Evolutionary conservation across 495 filamentous ascomycete genomes (phyloP).

Genomic region (Penicillium bialowiezense): DNA sequence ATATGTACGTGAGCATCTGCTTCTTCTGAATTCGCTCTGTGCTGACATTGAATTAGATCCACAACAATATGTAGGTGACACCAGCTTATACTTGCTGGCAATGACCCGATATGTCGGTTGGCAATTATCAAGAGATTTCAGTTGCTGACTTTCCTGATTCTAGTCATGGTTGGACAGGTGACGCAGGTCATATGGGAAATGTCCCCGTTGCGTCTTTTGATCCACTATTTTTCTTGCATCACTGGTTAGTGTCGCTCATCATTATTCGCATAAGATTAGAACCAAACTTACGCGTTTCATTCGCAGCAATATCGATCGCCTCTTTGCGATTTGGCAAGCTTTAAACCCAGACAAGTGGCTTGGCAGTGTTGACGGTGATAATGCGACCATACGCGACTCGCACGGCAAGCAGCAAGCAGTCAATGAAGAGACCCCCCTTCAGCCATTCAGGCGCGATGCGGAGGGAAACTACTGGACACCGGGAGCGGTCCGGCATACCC

Average conservation of each 20-base stretch:
- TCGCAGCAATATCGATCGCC: constrained; percentile 38
- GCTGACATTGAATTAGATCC: constrained; percentile 19
- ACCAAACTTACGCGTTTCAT: background rate
- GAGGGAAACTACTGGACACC: constrained; percentile 30
- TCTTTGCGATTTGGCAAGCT: constrained; percentile 39
- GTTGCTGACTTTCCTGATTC: background rate
- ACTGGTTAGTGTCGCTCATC: constrained; percentile 17
- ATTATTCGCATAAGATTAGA: background rate
- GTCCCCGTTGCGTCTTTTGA: constrained; percentile 39
- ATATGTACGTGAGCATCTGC: constrained; percentile 3
- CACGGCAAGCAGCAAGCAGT: constrained; percentile 17
- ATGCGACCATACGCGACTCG: constrained; percentile 10
- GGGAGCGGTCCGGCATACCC: constrained; percentile 15
- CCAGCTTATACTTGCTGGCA: too few relatives aligned
- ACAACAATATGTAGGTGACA: constrained; percentile 21
- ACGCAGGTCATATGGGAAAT: constrained; percentile 39
- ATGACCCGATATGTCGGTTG: too few relatives aligned
- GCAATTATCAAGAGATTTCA: too few relatives aligned
- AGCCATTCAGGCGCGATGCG: constrained; percentile 35
- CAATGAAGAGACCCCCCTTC: constrained; percentile 16
- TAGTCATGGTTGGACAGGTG: constrained; percentile 33
- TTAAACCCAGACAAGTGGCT: constrained; percentile 30
- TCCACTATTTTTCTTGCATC: constrained; percentile 41
- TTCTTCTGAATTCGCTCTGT: background rate
- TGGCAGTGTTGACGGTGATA: constrained; percentile 8